These are phyloP conservation scores for Chlamydomonas applanata DNA, from an alignment of 139 green algal genomes.

Conservation along the genomic window DNA sequence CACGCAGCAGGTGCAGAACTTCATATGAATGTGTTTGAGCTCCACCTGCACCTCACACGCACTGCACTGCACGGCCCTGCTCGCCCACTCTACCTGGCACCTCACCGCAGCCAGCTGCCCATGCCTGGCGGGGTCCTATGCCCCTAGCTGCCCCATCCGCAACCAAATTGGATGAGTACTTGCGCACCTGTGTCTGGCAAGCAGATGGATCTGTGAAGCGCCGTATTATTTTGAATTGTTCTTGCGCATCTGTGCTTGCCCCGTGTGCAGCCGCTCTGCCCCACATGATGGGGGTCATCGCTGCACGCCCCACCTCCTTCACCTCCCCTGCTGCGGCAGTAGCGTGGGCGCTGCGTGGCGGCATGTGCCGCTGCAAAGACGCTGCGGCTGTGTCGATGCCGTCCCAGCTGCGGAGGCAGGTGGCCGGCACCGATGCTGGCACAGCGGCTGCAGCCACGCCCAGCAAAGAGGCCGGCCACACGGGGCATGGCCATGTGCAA, in stretches of 20 bases:
- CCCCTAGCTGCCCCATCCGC: no score
- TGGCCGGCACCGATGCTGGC: background rate
- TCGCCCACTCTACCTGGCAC: background rate
- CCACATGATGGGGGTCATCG: constrained; percentile 73
- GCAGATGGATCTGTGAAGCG: no score
- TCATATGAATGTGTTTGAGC: no score
- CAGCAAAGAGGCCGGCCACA: background rate
- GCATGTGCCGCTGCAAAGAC: constrained; percentile 49
- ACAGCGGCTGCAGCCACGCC: constrained; percentile 11
- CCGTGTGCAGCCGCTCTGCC: constrained; percentile 62
- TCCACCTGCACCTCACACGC: background rate
- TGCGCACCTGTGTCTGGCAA: no score
- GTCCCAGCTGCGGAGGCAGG: constrained; percentile 45
- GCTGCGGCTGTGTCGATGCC: constrained; percentile 68
- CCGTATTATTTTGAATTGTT: no score
- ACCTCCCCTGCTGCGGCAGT: constrained; percentile 45
- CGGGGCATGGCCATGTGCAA: background rate
- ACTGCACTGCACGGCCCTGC: background rate
- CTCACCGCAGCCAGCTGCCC: background rate
- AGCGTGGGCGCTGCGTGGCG: constrained; percentile 60
- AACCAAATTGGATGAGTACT: no score
- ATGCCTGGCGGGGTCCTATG: background rate
- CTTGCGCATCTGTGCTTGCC: no score
- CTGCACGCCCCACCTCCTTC: constrained; percentile 59
- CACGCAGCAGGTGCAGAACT: no score